Evolutionary conservation across 1,284 basidiomycete species (phyloP), one percentile per base, ranked within the genome.

Genomic region (Puccinia triticina): DNA sequence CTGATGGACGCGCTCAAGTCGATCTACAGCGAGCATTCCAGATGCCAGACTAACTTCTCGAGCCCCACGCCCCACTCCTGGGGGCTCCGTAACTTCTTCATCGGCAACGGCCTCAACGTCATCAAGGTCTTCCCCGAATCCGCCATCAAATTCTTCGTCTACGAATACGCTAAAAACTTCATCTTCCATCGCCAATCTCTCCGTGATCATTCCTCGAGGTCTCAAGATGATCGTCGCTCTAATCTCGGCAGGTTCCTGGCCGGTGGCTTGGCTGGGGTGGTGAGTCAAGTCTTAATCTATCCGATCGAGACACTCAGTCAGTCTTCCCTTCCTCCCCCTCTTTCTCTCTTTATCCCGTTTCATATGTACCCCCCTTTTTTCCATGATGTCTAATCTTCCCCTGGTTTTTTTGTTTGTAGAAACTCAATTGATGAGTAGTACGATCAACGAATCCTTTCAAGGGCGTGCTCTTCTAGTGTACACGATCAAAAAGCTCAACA

Each of bases 111-210:
- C 3, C 84, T 91, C 77, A 90, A 89, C 85, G 92, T 95, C 57
- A 90, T 92, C 80, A 99, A 99, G 89, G 98, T 99, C 84, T 93
- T 98, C 85, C 96, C 93, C 46, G 96, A 98, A 89, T 95, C 93
- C 64, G 97, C 97, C 26, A 98, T 99, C 90, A 99, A 98, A 88
- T 99, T 99, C 88, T 79, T 92, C 97, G 85, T 88, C 93, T 10
- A 99, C 98, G 88, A 97, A 99, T 88, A 93, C 94, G 84, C 92
- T 93, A 78, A 93, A 94, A 85, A 88, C 91, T 29, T 43, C 74
- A 50, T 43, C n/a, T 69, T n/a, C n/a, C 50, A 66, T 40, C 4
- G 16, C 16, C 55, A 59, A 59, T 96, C 98, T 88, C 88, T 91
- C 78, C 96, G 98, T 1, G 92, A 94, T 8, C 96, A 99, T 86